Evolutionary conservation across 2,329 filamentous ascomycete genomes (phyloP).

Genomic region (Triangularia setosa): DNA sequence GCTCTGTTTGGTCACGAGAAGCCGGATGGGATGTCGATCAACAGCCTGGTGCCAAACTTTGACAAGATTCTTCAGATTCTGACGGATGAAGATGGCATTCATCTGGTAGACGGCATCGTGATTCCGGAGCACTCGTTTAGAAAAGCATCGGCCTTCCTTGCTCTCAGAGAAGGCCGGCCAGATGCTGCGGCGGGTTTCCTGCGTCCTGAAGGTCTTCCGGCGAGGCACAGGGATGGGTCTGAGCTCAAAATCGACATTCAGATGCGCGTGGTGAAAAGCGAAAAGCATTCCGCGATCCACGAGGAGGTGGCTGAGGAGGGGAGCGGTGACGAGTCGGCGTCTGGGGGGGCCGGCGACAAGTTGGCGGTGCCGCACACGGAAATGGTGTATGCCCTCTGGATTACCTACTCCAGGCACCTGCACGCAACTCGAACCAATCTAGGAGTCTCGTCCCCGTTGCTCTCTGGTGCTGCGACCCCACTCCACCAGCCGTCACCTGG

Average conservation of each 20-base stretch:
- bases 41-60: conserved; percentile 79
- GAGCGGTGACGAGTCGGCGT: conserved; percentile 51
- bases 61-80: conserved; percentile 77
- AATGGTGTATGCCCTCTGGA: conserved; percentile 91
- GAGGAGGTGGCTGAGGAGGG: conserved; percentile 63
- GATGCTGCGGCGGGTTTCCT: conserved; percentile 78
- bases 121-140: conserved; percentile 95
- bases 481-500: conserved; percentile 75
- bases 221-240: conserved; percentile 83
- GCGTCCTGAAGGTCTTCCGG: conserved; percentile 77
- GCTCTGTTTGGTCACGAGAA: conserved; percentile 86
- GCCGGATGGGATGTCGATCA: conserved; percentile 76
- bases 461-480: conserved; percentile 65
- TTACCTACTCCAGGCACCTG: conserved; percentile 91
- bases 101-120: conserved; percentile 87
- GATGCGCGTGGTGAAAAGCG: conserved; percentile 92
- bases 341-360: conserved; percentile 37
- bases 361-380: conserved; percentile 59
- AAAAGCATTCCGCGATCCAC: conserved; percentile 59
- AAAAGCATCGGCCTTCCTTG: conserved; percentile 77
- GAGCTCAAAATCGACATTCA: conserved; percentile 94
- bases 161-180: conserved; percentile 74
- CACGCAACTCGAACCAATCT: conserved; percentile 66
- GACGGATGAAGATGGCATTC: conserved; percentile 79
- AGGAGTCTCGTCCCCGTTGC: conserved; percentile 58